Percentiles rank a stretch among this genome's conserved stretches.
phyloP scores from a whole-genome alignment of 208 protist species.

The Trichomonas gallinae region DNA sequence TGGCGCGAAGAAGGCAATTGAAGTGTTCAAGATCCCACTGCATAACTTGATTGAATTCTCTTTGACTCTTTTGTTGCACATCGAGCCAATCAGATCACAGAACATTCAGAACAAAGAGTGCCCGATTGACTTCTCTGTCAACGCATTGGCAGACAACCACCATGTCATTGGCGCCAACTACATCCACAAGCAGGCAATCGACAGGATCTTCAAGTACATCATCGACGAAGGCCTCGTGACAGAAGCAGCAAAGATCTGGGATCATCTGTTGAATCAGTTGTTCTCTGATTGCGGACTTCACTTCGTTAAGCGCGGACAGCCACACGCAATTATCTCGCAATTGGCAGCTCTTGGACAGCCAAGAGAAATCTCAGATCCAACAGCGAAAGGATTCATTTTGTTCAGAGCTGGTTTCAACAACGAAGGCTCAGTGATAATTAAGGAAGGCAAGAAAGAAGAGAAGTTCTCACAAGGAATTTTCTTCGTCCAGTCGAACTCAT shows the following conservation, averaged over 20 bases:
- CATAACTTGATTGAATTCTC: neutral
- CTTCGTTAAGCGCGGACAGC: neutral
- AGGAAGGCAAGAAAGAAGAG: neutral
- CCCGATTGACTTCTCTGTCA: neutral
- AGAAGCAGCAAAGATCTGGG: neutral
- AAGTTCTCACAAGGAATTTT: neutral
- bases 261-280: neutral
- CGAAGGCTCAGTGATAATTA: neutral
- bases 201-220: neutral
- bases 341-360: neutral
- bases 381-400: neutral
- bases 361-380: neutral
- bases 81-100: neutral
- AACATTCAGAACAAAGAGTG: neutral
- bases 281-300: neutral
- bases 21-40: neutral
- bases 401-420: neutral
- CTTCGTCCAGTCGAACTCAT: neutral
- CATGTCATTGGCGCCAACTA: neutral
- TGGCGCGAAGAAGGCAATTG: neutral
- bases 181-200: neutral
- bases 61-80: neutral
- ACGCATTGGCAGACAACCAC: neutral
- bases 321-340: neutral
- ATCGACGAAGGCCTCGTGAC: too few relatives aligned